phyloP scores from a whole-genome alignment of 176 grass and related monocot species.

The Avena sativa region DNA sequence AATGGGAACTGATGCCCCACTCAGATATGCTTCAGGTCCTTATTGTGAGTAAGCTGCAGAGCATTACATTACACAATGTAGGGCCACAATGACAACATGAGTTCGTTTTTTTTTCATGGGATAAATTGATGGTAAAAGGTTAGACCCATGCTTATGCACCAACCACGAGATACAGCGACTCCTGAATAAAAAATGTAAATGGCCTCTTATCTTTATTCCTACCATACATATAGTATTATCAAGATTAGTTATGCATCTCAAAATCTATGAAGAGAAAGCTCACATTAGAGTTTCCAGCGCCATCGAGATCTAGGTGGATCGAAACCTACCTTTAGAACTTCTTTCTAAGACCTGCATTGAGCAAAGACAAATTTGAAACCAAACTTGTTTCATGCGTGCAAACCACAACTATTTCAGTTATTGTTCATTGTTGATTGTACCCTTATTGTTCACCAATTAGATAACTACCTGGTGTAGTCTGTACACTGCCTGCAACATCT shows the following conservation, averaged over 20 bases:
- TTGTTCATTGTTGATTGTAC: neutral
- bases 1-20: neutral
- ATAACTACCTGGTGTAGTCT: constrained; percentile 59
- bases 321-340: neutral
- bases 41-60: neutral
- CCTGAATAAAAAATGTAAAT: neutral
- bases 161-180: neutral
- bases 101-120: neutral
- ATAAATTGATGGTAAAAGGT: neutral
- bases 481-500: constrained; percentile 28
- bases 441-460: neutral
- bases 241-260: neutral
- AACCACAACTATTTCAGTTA: constrained; percentile 2
- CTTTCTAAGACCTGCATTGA: neutral
- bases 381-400: neutral
- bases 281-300: neutral
- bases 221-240: neutral
- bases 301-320: neutral
- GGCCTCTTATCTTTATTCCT: neutral
- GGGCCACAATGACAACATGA: constrained; percentile 2
- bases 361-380: neutral
- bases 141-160: neutral
- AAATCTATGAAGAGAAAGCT: neutral
- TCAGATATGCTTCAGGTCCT: neutral
- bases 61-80: constrained; percentile 13